Evolutionary conservation across 106 monocot species (phyloP).

Genomic region (Allium sativum): DNA sequence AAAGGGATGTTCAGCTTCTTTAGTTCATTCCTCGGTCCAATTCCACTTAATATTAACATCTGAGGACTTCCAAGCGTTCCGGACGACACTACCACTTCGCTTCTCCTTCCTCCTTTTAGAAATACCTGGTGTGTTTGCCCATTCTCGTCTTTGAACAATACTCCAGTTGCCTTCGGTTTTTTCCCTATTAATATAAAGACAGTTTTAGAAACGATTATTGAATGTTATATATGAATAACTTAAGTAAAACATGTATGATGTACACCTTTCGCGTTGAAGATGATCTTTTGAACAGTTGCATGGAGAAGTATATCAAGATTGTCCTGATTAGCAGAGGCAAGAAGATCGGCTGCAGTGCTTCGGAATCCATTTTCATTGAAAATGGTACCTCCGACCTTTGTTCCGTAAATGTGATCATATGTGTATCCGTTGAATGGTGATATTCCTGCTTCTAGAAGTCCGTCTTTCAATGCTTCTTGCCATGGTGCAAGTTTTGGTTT

Average conservation of each 20-base stretch:
- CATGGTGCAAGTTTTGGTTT: constrained; percentile 49
- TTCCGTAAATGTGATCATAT: constrained; percentile 65
- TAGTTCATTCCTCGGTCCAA: constrained; percentile 61
- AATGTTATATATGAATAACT: no score
- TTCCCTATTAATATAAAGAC: constrained; percentile 14
- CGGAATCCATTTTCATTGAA: constrained; percentile 53
- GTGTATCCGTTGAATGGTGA: constrained; percentile 75
- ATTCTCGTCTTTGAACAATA: constrained; percentile 46
- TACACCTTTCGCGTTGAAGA: constrained; percentile 26
- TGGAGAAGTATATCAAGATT: constrained; percentile 51
- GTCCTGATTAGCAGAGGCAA: constrained; percentile 26
- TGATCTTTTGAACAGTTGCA: constrained; percentile 52
- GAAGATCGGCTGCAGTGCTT: constrained; percentile 55
- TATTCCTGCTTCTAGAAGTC: constrained; percentile 55
- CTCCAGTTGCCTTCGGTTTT: constrained; percentile 36
- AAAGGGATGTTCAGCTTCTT: constrained; percentile 30
- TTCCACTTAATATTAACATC: constrained; percentile 74
- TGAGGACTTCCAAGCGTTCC: constrained; percentile 88
- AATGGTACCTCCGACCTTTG: constrained; percentile 71
- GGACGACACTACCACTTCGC: constrained; percentile 68
- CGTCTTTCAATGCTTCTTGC: constrained; percentile 51
- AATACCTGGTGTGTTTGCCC: constrained; percentile 33
- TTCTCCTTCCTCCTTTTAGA: constrained; percentile 6
- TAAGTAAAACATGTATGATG: neutral
- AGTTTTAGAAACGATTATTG: neutral